Evolutionary conservation across 1,139 yeast genomes (phyloP).

Genomic region (Zygosaccharomyces sapae): DNA sequence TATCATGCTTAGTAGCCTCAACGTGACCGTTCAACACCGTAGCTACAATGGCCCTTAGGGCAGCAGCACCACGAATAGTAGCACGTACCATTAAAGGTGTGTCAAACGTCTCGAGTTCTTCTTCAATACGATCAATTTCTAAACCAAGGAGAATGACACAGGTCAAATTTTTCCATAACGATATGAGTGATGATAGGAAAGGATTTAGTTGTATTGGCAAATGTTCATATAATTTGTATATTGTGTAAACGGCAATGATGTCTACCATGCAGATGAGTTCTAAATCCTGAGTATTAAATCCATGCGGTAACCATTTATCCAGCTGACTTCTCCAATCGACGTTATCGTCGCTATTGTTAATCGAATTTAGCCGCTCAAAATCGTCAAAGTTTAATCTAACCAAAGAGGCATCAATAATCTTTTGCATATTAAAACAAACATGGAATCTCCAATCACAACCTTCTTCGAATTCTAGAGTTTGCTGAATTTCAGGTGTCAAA

Average conservation of each 20-base stretch:
- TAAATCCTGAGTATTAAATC: slow-evolving; percentile 39
- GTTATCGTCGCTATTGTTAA: slow-evolving; percentile 43
- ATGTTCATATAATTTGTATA: slow-evolving; percentile 48
- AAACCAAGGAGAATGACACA: slow-evolving; percentile 53
- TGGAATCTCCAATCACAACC: slow-evolving; percentile 37
- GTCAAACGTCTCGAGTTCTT: slow-evolving; percentile 36
- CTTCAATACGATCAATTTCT: slow-evolving; percentile 62
- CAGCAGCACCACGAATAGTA: slow-evolving; percentile 58
- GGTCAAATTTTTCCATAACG: slow-evolving; percentile 63
- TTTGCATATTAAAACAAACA: slow-evolving; percentile 43
- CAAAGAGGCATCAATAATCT: slow-evolving; percentile 44
- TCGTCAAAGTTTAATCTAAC: slow-evolving; percentile 45
- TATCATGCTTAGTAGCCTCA: slow-evolving; percentile 45
- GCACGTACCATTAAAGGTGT: slow-evolving; percentile 52
- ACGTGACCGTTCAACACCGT: slow-evolving; percentile 50
- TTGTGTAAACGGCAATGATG: slow-evolving; percentile 48
- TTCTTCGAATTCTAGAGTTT: slow-evolving; percentile 6
- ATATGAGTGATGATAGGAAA: slow-evolving; percentile 51
- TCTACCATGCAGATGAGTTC: slow-evolving; percentile 52
- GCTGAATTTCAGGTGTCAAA: slow-evolving; percentile 26
- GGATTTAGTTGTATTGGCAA: slow-evolving; percentile 47
- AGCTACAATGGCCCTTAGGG: slow-evolving; percentile 58
- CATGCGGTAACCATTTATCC: slow-evolving; percentile 52
- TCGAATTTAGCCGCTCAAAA: slow-evolving; percentile 43
- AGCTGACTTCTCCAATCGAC: slow-evolving; percentile 42